These are phyloP conservation scores for Trematosphaeria pertusa DNA, from an alignment of 2,329 filamentous ascomycete genomes.

Conservation along the genomic window DNA sequence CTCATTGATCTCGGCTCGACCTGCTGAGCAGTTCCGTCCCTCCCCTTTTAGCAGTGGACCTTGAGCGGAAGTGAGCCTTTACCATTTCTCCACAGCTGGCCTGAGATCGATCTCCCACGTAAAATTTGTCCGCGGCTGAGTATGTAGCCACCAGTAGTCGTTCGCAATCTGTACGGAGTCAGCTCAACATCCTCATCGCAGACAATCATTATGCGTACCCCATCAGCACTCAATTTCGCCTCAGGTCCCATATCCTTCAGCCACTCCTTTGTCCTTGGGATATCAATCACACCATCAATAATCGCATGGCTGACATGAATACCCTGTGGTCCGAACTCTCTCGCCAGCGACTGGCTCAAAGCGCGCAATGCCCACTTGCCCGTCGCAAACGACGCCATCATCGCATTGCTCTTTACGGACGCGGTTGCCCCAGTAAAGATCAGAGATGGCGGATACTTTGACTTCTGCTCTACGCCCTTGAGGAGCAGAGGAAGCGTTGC, in stretches of 20 bases:
- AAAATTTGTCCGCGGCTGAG: slow-evolving; percentile 78
- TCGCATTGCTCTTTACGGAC: slow-evolving; percentile 73
- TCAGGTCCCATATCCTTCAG: slow-evolving; percentile 63
- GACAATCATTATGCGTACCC: slow-evolving; percentile 60
- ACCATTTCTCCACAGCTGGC: slow-evolving; percentile 86
- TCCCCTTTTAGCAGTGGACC: background rate
- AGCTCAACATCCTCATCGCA: background rate
- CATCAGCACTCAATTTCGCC: slow-evolving; percentile 76
- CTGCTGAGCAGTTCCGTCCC: background rate
- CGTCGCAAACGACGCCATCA: slow-evolving; percentile 74
- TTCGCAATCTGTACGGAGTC: slow-evolving; percentile 77
- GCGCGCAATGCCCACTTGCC: slow-evolving; percentile 83
- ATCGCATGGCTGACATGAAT: slow-evolving; percentile 84
- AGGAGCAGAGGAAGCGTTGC: slow-evolving; percentile 73
- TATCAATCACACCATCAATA: slow-evolving; percentile 86
- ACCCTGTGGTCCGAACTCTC: slow-evolving; percentile 84
- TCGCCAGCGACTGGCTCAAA: slow-evolving; percentile 75
- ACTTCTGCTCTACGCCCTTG: slow-evolving; percentile 57
- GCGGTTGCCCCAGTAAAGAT: slow-evolving; percentile 90
- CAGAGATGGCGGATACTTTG: slow-evolving; percentile 74
- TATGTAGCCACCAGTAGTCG: slow-evolving; percentile 83
- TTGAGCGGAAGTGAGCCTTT: slow-evolving; percentile 24
- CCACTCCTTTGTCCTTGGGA: slow-evolving; percentile 71
- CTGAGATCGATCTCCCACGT: slow-evolving; percentile 83
- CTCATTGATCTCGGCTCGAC: background rate